Percentiles rank a stretch among this genome's conserved stretches.
Evolutionary conservation across 768 basidiomycete species (phyloP).

Genomic region (Gloeostereum incarnatum): DNA sequence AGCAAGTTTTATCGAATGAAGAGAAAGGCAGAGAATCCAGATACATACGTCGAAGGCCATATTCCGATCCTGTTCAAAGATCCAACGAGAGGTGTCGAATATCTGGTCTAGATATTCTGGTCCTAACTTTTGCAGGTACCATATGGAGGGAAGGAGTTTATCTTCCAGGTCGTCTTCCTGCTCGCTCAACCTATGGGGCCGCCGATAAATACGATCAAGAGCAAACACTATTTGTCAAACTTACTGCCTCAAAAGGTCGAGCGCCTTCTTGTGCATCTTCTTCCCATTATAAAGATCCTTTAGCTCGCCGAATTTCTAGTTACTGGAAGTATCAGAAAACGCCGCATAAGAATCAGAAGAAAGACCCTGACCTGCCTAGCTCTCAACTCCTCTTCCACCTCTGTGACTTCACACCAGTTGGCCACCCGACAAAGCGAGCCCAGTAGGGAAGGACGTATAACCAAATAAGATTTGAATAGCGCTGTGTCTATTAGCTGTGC

Average conservation of each 20-base stretch:
- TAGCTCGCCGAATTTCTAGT: constrained; percentile 85
- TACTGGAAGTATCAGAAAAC: neutral
- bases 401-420: constrained; percentile 96
- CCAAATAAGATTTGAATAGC: constrained; percentile 85
- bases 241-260: constrained; percentile 78
- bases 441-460: constrained; percentile 71
- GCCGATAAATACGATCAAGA: neutral
- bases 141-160: constrained; percentile 75
- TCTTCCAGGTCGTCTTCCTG: constrained; percentile 71
- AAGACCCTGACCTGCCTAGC: constrained; percentile 44
- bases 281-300: constrained; percentile 89
- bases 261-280: constrained; percentile 89
- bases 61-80: constrained; percentile 63
- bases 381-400: constrained; percentile 82
- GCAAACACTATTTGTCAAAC: constrained; percentile 15
- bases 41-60: constrained; percentile 65
- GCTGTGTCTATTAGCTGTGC: constrained; percentile 96
- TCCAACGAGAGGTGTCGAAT: constrained; percentile 77
- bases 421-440: constrained; percentile 83
- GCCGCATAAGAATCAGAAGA: neutral
- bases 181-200: constrained; percentile 56
- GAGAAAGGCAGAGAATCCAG: neutral
- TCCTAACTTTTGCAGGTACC: constrained; percentile 87
- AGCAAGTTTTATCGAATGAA: neutral
- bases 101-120: constrained; percentile 75